These are phyloP conservation scores for Spatholobus suberectus DNA, from an alignment of 306 rosid species.

Conservation along the genomic window DNA sequence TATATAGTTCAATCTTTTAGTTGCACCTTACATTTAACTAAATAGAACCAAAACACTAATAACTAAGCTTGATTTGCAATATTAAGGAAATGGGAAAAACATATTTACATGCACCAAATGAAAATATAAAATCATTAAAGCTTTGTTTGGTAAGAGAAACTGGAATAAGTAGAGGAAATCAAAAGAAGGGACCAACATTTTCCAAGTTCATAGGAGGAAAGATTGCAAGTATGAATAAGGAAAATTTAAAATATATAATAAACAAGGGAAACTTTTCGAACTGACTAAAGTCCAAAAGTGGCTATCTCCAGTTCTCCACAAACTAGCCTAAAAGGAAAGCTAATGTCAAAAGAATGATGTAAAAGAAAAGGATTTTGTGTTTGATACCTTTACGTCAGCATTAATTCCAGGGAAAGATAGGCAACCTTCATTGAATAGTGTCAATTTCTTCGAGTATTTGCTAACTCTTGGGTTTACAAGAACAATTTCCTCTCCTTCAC, in stretches of 20 bases:
- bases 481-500: slow-evolving; percentile 92
- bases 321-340: slow-evolving; percentile 18
- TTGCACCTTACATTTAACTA: background rate
- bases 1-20: slow-evolving; percentile 8
- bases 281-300: background rate
- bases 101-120: slow-evolving; percentile 16
- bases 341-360: background rate
- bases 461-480: slow-evolving; percentile 87
- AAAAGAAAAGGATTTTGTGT: slow-evolving; percentile 11
- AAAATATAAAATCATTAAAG: background rate
- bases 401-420: slow-evolving; percentile 80
- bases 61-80: slow-evolving; percentile 20
- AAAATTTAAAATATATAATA: background rate
- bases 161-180: background rate
- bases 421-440: slow-evolving; percentile 81
- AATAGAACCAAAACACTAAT: background rate
- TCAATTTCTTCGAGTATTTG: slow-evolving; percentile 72
- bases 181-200: slow-evolving; percentile 22
- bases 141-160: background rate
- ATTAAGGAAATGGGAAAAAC: background rate
- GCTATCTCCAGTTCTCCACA: slow-evolving; percentile 13
- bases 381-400: slow-evolving; percentile 73
- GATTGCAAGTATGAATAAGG: background rate
- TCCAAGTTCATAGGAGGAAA: background rate
- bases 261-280: background rate